Percentiles rank a stretch among this genome's conserved stretches.
phyloP scores from a whole-genome alignment of 805 yeast species.

The Saccharomycopsis schoenii region DNA sequence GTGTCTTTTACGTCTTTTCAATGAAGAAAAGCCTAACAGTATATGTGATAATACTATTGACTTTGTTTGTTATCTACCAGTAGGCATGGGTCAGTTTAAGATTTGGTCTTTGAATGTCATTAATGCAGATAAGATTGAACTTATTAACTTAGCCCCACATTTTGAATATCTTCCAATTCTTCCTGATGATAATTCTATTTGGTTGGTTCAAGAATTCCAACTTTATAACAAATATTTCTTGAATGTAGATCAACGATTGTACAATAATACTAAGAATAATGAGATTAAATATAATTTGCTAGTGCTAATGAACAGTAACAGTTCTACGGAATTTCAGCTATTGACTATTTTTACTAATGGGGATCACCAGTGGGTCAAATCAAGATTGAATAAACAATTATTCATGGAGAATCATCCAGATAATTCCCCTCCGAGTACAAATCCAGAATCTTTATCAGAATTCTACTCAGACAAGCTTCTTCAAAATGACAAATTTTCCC shows the following conservation, averaged over 20 bases:
- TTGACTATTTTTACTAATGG: slow-evolving; percentile 24
- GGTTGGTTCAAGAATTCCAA: slow-evolving; percentile 41
- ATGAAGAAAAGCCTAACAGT: not conserved
- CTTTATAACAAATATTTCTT: slow-evolving; percentile 19
- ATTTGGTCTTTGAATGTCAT: slow-evolving; percentile 26
- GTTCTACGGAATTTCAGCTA: slow-evolving; percentile 36
- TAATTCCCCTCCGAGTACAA: slow-evolving; percentile 19
- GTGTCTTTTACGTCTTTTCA: slow-evolving; percentile 22
- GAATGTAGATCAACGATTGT: slow-evolving; percentile 1
- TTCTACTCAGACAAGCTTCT: slow-evolving; percentile 38
- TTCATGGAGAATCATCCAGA: slow-evolving; percentile 24
- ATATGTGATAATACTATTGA: slow-evolving; percentile 5
- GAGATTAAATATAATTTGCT: slow-evolving; percentile 24
- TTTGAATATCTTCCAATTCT: slow-evolving; percentile 23
- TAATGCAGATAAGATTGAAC: slow-evolving; percentile 18
- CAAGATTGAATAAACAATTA: slow-evolving; percentile 16
- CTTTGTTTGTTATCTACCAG: slow-evolving; percentile 33
- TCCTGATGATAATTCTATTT: slow-evolving; percentile 31
- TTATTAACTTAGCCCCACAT: slow-evolving; percentile 23
- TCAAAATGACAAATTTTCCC: slow-evolving; percentile 39
- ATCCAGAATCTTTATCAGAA: slow-evolving; percentile 28
- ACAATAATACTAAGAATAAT: not conserved
- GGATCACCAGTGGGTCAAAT: slow-evolving; percentile 21
- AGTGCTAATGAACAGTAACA: slow-evolving; percentile 57
- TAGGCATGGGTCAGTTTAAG: slow-evolving; percentile 35